Base-by-base conservation (phyloP, 306 rosid species). In the Glycine tomentella region DNA sequence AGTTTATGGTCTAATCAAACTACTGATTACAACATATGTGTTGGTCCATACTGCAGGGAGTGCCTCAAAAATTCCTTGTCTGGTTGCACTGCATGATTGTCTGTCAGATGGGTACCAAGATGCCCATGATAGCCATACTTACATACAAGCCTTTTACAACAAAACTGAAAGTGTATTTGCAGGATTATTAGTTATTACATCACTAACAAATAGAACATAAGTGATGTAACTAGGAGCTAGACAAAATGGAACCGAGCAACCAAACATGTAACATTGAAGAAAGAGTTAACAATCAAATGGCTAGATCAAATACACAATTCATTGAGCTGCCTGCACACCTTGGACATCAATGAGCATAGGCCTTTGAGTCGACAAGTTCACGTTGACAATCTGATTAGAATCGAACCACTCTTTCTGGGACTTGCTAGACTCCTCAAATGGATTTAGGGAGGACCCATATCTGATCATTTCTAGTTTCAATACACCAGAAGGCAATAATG, bases 301-400 rank as follows among this genome's bases (percentile, higher is more conserved):
- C 9, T 6, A 58, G 38, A 77, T 52, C 72, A 80, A 68, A 77
- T 63, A 83, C 73, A 76, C 51, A 77, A 72, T 57, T 72, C 49
- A 78, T 12, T 36, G 11, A 79, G 63, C 36, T 55, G 63, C 90
- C 25, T 36, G 15, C 97, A 81, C 87, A 93, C 99, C 94, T 88
- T 88, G 89, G 45, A 80, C 58, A 46, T 86, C 92, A 57, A 79
- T 45, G 72, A 84, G 65, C 72, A 84, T 16, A 12, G 91, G 92
- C 84, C 77, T 86, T 84, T 76, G 87, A 79, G 80, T 83, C 68
- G 83, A 86, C 9, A 82, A 71, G 78, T 85, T 83, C 83, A 89
- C 25, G 70, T 85, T 83, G 56, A 84, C 76, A 77, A 84, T 84
- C 63, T 84, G 88, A 71, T 81, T 78, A 9, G 86, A 74, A 65